phyloP scores from a whole-genome alignment of 2,329 filamentous ascomycete genomes.

The Thelonectria blattea region DNA sequence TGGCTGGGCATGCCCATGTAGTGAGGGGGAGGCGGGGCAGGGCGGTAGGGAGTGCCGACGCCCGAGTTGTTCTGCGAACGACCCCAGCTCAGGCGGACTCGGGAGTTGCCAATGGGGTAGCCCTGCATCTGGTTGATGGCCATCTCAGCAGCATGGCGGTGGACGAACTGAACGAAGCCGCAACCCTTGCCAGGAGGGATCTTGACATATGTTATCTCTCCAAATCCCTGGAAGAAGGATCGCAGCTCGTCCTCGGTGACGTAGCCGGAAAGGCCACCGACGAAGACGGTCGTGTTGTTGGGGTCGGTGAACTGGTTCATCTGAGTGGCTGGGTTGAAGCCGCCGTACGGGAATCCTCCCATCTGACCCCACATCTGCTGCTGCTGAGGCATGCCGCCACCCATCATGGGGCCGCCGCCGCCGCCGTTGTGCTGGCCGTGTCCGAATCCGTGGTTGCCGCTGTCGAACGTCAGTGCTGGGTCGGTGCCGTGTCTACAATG shows the following conservation, averaged over 20 bases:
- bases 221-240: conserved; percentile 99
- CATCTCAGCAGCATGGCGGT: conserved; percentile 98
- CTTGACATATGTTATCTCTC: conserved; percentile 99
- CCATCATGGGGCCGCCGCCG: conserved; percentile 53
- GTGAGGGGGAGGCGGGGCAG: conserved; percentile 73
- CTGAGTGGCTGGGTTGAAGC: conserved; percentile 56
- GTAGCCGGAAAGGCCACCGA: conserved; percentile 94
- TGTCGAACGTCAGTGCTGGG: conserved; percentile 21
- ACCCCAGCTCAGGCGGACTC: conserved; percentile 96
- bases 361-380: conserved; percentile 51
- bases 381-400: conserved; percentile 48
- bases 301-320: conserved; percentile 99
- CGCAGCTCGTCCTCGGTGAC: conserved; percentile 99
- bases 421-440: conserved; percentile 51
- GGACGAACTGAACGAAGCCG: conserved; percentile 98
- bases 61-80: conserved; percentile 99
- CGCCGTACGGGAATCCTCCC: conserved; percentile 47
- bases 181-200: conserved; percentile 99
- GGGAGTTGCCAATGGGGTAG: conserved; percentile 98
- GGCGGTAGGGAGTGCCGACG: conserved; percentile 95
- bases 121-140: conserved; percentile 99
- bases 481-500: neutral
- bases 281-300: conserved; percentile 99
- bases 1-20: conserved; percentile 58
- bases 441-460: conserved; percentile 49